Conservation (phyloP, 495 filamentous ascomycete genomes). For the Aspergillus bridgeri region DNA sequence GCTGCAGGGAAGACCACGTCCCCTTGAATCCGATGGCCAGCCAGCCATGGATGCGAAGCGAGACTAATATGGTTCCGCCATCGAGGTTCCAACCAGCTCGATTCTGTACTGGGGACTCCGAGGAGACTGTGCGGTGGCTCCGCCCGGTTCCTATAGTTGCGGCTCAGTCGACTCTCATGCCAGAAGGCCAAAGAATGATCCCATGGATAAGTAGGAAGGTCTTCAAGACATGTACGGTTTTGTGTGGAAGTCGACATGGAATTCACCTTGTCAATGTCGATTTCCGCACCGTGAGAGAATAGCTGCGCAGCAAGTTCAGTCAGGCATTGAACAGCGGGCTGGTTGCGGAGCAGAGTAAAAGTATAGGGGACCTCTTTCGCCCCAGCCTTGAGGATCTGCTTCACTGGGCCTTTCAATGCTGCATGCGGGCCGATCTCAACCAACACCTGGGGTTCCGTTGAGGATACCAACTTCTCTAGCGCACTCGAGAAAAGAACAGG, state of each 20-base stretch:
- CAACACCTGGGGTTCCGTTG: constrained; percentile 16
- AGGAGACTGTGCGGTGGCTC: constrained; percentile 1
- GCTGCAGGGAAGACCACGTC: too few species aligned
- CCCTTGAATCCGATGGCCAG: too few species aligned
- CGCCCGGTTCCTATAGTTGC: constrained; percentile 10
- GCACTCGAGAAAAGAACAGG: constrained; percentile 29
- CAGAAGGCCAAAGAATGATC: constrained; percentile 18
- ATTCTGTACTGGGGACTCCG: background rate
- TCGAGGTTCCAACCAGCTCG: constrained; percentile 8
- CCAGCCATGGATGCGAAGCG: too few species aligned
- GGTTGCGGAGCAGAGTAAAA: constrained; percentile 9
- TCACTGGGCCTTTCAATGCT: constrained; percentile 52
- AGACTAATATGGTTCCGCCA: too few species aligned
- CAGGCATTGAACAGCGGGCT: constrained; percentile 8
- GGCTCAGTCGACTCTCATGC: constrained; percentile 13
- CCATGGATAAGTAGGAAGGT: constrained; percentile 23
- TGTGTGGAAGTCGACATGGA: background rate
- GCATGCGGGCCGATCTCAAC: constrained; percentile 57
- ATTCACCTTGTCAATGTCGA: background rate
- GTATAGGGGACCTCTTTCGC: constrained; percentile 1
- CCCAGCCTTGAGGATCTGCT: background rate
- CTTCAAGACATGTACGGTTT: background rate
- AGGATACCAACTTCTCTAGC: constrained; percentile 3
- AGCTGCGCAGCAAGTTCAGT: background rate
- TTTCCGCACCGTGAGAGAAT: background rate